Conservation (phyloP, 164 flowering plant species). For the Piper betle region DNA sequence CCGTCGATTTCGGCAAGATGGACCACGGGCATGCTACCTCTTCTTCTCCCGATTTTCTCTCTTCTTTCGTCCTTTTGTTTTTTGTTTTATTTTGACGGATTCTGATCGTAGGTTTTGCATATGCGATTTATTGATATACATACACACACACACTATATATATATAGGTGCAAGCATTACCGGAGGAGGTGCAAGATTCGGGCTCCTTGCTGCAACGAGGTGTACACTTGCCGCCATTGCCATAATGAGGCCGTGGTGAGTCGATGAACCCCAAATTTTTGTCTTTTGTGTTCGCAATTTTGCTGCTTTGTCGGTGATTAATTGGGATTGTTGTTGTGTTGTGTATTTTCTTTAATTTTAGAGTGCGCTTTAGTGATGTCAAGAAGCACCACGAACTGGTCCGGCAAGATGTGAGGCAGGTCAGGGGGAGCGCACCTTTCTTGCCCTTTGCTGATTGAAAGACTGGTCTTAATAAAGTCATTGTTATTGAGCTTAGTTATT, state of each 20-base stretch:
- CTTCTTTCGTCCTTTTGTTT: neutral
- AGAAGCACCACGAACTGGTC: conserved; percentile 64
- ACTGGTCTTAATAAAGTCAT: neutral
- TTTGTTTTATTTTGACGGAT: neutral
- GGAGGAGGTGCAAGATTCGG: conserved; percentile 77
- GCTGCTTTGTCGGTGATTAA: neutral
- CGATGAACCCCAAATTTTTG: neutral
- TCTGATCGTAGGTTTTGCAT: neutral
- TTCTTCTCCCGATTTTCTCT: neutral
- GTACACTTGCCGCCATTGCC: conserved; percentile 87
- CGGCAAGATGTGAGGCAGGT: conserved; percentile 75
- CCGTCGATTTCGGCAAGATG: conserved; percentile 80
- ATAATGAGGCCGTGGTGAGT: conserved; percentile 69
- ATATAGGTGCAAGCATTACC: conserved; percentile 72
- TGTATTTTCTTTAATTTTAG: conserved; percentile 19
- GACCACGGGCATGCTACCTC: conserved; percentile 45
- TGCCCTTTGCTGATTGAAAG: neutral
- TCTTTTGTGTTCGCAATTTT: neutral
- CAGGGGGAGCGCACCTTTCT: conserved; percentile 7
- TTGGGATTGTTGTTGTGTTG: conserved; percentile 5
- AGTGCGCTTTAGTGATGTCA: conserved; percentile 30
- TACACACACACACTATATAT: neutral
- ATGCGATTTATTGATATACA: too few species aligned
- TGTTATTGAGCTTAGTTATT: conserved; percentile 4
- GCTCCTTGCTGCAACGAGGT: conserved; percentile 93